These are phyloP conservation scores for Boletus rubroflammeus DNA, from an alignment of 768 basidiomycete species.

Conservation along the genomic window DNA sequence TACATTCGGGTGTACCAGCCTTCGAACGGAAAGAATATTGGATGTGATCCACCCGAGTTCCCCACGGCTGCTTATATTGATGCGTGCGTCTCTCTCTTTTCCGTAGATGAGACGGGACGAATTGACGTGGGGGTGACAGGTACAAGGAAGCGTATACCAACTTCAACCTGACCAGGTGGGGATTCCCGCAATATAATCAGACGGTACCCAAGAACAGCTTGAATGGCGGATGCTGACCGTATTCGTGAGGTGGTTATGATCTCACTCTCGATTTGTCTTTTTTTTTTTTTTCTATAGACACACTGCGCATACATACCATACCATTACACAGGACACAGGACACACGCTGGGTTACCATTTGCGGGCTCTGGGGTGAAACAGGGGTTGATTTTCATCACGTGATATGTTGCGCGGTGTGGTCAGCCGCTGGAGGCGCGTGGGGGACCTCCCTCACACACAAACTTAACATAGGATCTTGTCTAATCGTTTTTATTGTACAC, in stretches of 20 bases:
- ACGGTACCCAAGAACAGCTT: slow-evolving; percentile 57
- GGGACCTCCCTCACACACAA: neutral
- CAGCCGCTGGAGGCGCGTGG: slow-evolving; percentile 27
- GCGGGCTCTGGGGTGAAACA: neutral
- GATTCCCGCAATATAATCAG: slow-evolving; percentile 40
- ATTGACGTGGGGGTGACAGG: slow-evolving; percentile 16
- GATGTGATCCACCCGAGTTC: slow-evolving; percentile 66
- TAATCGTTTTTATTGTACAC: slow-evolving; percentile 23
- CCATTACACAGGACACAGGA: neutral
- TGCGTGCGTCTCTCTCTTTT: slow-evolving; percentile 39
- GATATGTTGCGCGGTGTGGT: slow-evolving; percentile 19
- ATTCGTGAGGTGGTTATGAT: neutral
- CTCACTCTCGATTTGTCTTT: slow-evolving; percentile 2
- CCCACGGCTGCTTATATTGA: slow-evolving; percentile 79
- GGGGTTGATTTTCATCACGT: slow-evolving; percentile 32
- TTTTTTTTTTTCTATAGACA: too few relatives aligned
- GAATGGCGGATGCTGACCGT: slow-evolving; percentile 28
- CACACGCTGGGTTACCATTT: neutral
- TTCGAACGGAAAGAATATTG: slow-evolving; percentile 45
- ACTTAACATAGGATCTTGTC: slow-evolving; percentile 13
- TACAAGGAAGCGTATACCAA: slow-evolving; percentile 46
- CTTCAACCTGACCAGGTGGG: slow-evolving; percentile 44
- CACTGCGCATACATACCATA: neutral
- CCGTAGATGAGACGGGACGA: neutral
- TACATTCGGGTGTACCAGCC: slow-evolving; percentile 78